Evolutionary conservation across 768 basidiomycete genomes (phyloP).

Genomic region (Tylopilus rubrobrunneus): DNA sequence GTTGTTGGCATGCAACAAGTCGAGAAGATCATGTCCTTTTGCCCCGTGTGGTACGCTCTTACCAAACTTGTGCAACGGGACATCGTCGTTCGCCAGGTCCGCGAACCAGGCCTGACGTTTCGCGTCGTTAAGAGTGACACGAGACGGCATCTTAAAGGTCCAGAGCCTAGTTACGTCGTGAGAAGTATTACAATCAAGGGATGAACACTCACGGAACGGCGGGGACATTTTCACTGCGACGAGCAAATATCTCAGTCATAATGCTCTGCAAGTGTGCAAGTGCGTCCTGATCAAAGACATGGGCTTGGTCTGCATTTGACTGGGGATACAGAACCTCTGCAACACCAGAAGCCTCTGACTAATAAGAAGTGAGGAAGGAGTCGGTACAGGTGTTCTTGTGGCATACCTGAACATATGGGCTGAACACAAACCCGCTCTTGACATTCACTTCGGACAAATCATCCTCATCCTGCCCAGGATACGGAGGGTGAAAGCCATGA

Average conservation of each 20-base stretch:
- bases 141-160: slow-evolving; percentile 75
- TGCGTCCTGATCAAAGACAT: slow-evolving; percentile 47
- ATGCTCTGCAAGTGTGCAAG: slow-evolving; percentile 64
- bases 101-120: slow-evolving; percentile 82
- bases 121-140: slow-evolving; percentile 76
- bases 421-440: slow-evolving; percentile 58
- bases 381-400: neutral
- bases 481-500: slow-evolving; percentile 72
- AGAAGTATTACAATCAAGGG: neutral
- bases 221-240: slow-evolving; percentile 54
- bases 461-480: slow-evolving; percentile 73
- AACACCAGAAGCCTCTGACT: slow-evolving; percentile 23
- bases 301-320: slow-evolving; percentile 34
- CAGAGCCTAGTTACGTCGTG: slow-evolving; percentile 37
- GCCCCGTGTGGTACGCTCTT: slow-evolving; percentile 85
- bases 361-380: neutral
- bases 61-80: slow-evolving; percentile 76
- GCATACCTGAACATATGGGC: slow-evolving; percentile 55
- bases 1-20: slow-evolving; percentile 69
- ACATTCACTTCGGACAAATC: slow-evolving; percentile 59
- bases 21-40: slow-evolving; percentile 80
- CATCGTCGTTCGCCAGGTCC: slow-evolving; percentile 75
- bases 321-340: slow-evolving; percentile 13
- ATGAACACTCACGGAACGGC: slow-evolving; percentile 55
- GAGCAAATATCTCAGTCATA: slow-evolving; percentile 71